Evolutionary conservation across 2,329 filamentous ascomycete genomes (phyloP), one percentile per base, ranked within the genome.

Genomic region (Alternaria angustiovoidea): DNA sequence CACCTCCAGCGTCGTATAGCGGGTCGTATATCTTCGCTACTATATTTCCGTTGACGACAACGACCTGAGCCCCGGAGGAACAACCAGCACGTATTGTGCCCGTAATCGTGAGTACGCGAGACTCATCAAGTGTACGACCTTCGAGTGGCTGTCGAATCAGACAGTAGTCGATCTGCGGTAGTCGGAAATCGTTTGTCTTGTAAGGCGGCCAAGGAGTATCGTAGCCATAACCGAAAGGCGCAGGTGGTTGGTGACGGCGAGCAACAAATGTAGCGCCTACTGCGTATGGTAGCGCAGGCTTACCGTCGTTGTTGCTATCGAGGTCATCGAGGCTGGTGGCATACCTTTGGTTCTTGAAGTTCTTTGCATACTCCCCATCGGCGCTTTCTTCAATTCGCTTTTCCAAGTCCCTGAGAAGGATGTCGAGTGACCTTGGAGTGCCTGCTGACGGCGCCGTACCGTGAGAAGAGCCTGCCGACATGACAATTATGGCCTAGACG

Each of bases 1-100:
- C 47, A 12, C 43, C 26, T 1, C 16, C 20, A 16, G 39, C 16
- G 12, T 62, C 57, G 22, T 59, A 62, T 6, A 61, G 46, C 7
- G 61, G 61, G 14, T 63, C 57, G 34, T 57, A 61, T 14, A 61
- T 61, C 30, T 57, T 63, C 4, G 61, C 57, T 7, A 61, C 57
- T 28, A 54, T 22, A 11, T 9, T 22, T 8, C 42, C 30, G 5
- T 61, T 52, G 6, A 55, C 34, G 2, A 48, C 34, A 7, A 61
- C 49, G 7, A 63, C 11, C 22, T 61, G 61, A 8, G 61, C 57
- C 9, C 46, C 51, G 9, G 20, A 42, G n/a, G n/a, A 16, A 16
- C 42, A 44, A 1, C 57, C 61, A 5, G 54, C 54, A 11, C 53
- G 48, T 26, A 63, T 51, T 1, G 7, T 20, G 3, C 22, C 30